phyloP scores from a whole-genome alignment of 148 eudicot species.

The Camellia granthamiana region DNA sequence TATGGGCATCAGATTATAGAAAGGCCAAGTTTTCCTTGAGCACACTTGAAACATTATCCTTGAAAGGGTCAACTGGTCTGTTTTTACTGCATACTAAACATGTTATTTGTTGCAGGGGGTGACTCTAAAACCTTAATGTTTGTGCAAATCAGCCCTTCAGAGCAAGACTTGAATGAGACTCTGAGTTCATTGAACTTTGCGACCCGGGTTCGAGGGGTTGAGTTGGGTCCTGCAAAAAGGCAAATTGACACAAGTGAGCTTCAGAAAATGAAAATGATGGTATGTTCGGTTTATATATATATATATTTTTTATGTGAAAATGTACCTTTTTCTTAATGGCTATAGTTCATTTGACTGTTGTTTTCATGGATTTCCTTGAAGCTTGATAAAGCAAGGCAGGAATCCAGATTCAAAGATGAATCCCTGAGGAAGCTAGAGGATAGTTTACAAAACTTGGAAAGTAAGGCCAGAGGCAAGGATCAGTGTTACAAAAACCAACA shows the following conservation, averaged over 20 bases:
- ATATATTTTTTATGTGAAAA: neutral
- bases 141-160: slow-evolving; percentile 94
- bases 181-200: slow-evolving; percentile 88
- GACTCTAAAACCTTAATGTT: slow-evolving; percentile 93
- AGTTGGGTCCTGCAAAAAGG: slow-evolving; percentile 76
- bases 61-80: neutral
- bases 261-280: slow-evolving; percentile 75
- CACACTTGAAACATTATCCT: neutral
- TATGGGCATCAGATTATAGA: neutral
- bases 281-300: slow-evolving; percentile 19
- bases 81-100: neutral
- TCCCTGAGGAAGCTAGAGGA: slow-evolving; percentile 78
- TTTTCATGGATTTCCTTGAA: slow-evolving; percentile 25
- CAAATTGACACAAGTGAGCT: slow-evolving; percentile 83
- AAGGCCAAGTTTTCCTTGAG: neutral
- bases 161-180: slow-evolving; percentile 83
- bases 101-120: slow-evolving; percentile 54
- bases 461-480: slow-evolving; percentile 78
- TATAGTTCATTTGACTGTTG: neutral
- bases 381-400: slow-evolving; percentile 87
- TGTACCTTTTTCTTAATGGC: neutral
- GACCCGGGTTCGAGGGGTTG: slow-evolving; percentile 84
- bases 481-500: slow-evolving; percentile 66
- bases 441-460: slow-evolving; percentile 65
- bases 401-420: slow-evolving; percentile 73